Conservation (phyloP, 2,329 filamentous ascomycete genomes). For the Fusarium robinianum region DNA sequence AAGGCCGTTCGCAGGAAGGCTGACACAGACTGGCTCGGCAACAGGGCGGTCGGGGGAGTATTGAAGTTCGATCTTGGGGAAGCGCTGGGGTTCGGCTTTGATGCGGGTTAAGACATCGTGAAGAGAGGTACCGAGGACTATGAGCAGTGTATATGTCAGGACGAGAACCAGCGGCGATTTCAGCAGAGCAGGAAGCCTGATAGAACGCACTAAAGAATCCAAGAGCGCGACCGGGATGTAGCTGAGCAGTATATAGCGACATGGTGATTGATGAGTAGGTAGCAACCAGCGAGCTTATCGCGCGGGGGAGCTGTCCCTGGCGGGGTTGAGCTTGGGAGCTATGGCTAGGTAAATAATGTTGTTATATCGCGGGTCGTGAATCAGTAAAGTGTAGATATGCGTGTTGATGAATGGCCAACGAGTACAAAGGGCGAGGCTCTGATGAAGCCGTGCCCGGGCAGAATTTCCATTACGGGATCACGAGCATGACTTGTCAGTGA, state of each 20-base stretch:
- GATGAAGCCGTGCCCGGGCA: background rate
- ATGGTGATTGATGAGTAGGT: conserved; percentile 35
- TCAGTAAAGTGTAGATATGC: background rate
- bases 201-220: conserved; percentile 59
- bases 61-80: conserved; percentile 80
- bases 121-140: conserved; percentile 87
- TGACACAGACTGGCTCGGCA: conserved; percentile 72
- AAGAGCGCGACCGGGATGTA: conserved; percentile 68
- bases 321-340: conserved; percentile 30
- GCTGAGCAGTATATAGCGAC: conserved; percentile 62
- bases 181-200: too few relatives aligned
- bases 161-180: background rate
- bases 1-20: conserved; percentile 82
- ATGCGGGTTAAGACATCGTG: conserved; percentile 87
- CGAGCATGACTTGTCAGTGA: conserved; percentile 15
- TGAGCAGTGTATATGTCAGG: background rate
- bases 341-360: background rate
- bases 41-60: conserved; percentile 80
- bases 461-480: conserved; percentile 14
- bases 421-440: background rate
- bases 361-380: background rate
- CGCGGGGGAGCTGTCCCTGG: conserved; percentile 27
- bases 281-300: conserved; percentile 20
- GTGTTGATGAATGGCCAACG: background rate
- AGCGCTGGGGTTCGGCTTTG: conserved; percentile 83